A percentile compares a stretch with the other conserved stretches of the same genome.
Evolutionary conservation across 2,329 filamentous ascomycete species (phyloP).

Genomic region (Aspergillus fumigatus): DNA sequence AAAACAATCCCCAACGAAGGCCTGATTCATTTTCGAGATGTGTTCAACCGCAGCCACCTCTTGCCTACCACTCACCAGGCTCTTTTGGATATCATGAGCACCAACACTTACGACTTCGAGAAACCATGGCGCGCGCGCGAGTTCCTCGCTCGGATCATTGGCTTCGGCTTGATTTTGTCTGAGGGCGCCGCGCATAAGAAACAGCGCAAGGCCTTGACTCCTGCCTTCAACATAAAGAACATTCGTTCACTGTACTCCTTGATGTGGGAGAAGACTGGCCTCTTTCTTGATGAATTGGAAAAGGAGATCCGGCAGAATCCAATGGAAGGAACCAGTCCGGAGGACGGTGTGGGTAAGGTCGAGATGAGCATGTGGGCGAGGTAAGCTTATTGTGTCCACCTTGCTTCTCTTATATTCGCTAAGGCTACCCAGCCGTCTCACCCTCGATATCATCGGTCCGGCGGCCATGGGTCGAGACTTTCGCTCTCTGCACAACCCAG

Average conservation of each 20-base stretch:
- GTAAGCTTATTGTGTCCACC: slow-evolving; percentile 9
- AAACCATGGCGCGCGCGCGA: slow-evolving; percentile 44
- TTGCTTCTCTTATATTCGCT: not conserved
- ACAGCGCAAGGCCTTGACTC: slow-evolving; percentile 38
- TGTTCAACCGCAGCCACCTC: slow-evolving; percentile 38
- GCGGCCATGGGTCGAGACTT: slow-evolving; percentile 57
- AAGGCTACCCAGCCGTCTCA: slow-evolving; percentile 39
- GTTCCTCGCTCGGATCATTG: slow-evolving; percentile 47
- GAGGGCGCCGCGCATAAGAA: slow-evolving; percentile 49
- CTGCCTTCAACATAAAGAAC: slow-evolving; percentile 35
- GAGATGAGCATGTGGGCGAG: slow-evolving; percentile 35
- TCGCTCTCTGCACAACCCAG: slow-evolving; percentile 45
- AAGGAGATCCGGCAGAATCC: slow-evolving; percentile 25
- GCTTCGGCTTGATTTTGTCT: slow-evolving; percentile 48
- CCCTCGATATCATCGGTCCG: slow-evolving; percentile 56
- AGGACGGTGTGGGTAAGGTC: slow-evolving; percentile 24
- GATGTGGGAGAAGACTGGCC: slow-evolving; percentile 36
- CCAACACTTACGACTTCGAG: slow-evolving; percentile 52
- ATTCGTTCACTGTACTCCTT: slow-evolving; percentile 31
- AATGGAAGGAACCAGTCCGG: slow-evolving; percentile 21
- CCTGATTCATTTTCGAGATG: slow-evolving; percentile 49
- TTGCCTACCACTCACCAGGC: slow-evolving; percentile 35
- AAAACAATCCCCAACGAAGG: slow-evolving; percentile 52
- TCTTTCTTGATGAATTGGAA: slow-evolving; percentile 32
- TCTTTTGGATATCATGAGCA: slow-evolving; percentile 49